phyloP scores from a whole-genome alignment of 2,329 filamentous ascomycete genomes.

The Xylariaceae sp. region DNA sequence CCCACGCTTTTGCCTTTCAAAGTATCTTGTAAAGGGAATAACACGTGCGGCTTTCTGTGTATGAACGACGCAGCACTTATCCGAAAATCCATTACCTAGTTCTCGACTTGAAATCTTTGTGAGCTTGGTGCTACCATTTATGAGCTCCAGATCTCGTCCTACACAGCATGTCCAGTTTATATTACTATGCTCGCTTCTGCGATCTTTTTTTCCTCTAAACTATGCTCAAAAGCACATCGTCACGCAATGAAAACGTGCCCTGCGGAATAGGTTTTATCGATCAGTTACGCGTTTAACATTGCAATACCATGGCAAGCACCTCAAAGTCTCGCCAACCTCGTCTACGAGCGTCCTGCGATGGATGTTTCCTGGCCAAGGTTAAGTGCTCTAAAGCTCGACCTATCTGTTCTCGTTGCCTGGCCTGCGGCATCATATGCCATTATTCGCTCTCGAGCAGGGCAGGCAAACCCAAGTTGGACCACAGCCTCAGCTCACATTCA shows the following conservation, averaged over 20 bases:
- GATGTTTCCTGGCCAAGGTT: slow-evolving; percentile 62
- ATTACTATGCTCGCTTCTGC: slow-evolving; percentile 30
- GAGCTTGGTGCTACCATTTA: slow-evolving; percentile 34
- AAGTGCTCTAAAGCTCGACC: slow-evolving; percentile 61
- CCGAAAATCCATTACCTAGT: neutral
- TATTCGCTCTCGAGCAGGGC: slow-evolving; percentile 60
- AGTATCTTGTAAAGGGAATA: neutral
- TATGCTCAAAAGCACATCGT: slow-evolving; percentile 18
- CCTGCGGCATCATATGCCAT: slow-evolving; percentile 55
- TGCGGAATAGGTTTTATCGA: neutral
- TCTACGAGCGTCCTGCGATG: slow-evolving; percentile 58
- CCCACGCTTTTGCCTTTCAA: neutral
- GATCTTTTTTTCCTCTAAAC: slow-evolving; percentile 6
- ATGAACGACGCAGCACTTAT: neutral
- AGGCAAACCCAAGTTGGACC: slow-evolving; percentile 54
- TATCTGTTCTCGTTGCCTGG: slow-evolving; percentile 58
- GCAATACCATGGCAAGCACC: slow-evolving; percentile 2
- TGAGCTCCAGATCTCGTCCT: slow-evolving; percentile 19
- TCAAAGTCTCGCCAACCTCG: slow-evolving; percentile 38
- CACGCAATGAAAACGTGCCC: slow-evolving; percentile 9
- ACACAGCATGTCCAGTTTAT: slow-evolving; percentile 31
- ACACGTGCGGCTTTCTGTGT: neutral
- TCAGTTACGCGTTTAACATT: neutral
- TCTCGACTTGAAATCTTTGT: slow-evolving; percentile 26
- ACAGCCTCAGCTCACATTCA: slow-evolving; percentile 24